These are phyloP conservation scores for Earliella scabrosa DNA, from an alignment of 1,284 basidiomycete species.

Conservation along the genomic window DNA sequence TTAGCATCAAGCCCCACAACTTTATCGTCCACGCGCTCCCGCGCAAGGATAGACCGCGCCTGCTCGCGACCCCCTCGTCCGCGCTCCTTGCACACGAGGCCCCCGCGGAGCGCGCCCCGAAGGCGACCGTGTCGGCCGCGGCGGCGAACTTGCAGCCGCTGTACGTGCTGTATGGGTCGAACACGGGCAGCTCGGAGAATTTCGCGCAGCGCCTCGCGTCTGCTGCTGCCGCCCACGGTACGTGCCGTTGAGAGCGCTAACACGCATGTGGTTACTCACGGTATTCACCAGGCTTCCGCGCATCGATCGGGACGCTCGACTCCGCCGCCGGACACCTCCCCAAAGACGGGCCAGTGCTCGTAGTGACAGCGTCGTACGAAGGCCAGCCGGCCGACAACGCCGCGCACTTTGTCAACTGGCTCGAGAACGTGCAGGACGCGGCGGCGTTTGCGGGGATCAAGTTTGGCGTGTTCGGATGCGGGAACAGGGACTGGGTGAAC, in stretches of 20 bases:
- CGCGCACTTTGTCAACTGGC: slow-evolving; percentile 47
- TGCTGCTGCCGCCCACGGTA: slow-evolving; percentile 44
- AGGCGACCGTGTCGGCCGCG: not conserved
- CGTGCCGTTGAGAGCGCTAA: not conserved
- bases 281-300: slow-evolving; percentile 40
- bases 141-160: slow-evolving; percentile 28
- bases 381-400: slow-evolving; percentile 56
- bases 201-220: slow-evolving; percentile 51
- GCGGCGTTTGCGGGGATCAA: slow-evolving; percentile 39
- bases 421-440: slow-evolving; percentile 35
- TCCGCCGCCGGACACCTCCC: slow-evolving; percentile 43
- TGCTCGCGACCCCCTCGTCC: slow-evolving; percentile 20
- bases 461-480: slow-evolving; percentile 57
- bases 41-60: slow-evolving; percentile 28
- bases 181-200: slow-evolving; percentile 53
- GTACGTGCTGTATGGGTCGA: slow-evolving; percentile 51
- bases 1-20: slow-evolving; percentile 53
- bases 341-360: slow-evolving; percentile 50
- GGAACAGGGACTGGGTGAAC: slow-evolving; percentile 56
- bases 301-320: slow-evolving; percentile 47
- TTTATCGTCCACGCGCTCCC: slow-evolving; percentile 47
- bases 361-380: slow-evolving; percentile 56
- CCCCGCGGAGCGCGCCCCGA: not conserved
- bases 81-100: not conserved
- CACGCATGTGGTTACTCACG: not conserved